These are phyloP conservation scores for Tricholoma matsutake DNA, from an alignment of 768 basidiomycete genomes.

Conservation along the genomic window DNA sequence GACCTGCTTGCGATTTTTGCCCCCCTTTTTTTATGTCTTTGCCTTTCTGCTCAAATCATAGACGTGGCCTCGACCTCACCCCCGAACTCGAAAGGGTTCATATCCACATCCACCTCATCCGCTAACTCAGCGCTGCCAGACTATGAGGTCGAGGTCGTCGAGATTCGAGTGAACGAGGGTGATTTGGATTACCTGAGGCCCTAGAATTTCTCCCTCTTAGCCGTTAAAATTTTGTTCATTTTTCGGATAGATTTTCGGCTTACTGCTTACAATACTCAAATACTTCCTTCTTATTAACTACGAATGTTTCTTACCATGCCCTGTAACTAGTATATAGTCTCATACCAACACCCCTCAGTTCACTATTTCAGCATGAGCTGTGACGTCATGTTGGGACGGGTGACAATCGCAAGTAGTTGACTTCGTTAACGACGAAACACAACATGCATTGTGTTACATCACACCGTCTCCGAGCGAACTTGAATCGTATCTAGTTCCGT, in stretches of 20 bases:
- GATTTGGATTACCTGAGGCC: slow-evolving; percentile 79
- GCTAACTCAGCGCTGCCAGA: slow-evolving; percentile 65
- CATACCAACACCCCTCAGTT: background rate
- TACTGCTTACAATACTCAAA: background rate
- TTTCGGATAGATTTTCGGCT: background rate
- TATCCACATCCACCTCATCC: slow-evolving; percentile 67
- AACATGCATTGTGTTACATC: too few relatives aligned
- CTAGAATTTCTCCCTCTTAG: slow-evolving; percentile 19
- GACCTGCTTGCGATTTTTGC: slow-evolving; percentile 11
- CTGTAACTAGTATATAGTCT: background rate
- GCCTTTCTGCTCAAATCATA: slow-evolving; percentile 25
- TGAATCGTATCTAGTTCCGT: too few relatives aligned
- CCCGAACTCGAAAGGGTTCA: slow-evolving; percentile 62
- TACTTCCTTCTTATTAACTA: background rate
- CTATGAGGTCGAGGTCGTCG: slow-evolving; percentile 84
- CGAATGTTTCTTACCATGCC: background rate
- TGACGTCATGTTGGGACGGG: background rate
- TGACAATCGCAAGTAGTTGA: too few relatives aligned
- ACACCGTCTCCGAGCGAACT: too few relatives aligned
- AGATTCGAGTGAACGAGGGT: slow-evolving; percentile 78
- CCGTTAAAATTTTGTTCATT: background rate
- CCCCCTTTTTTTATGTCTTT: slow-evolving; percentile 4
- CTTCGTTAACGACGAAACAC: too few relatives aligned
- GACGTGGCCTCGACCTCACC: slow-evolving; percentile 85
- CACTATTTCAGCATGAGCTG: too few relatives aligned